Evolutionary conservation across 2,329 filamentous ascomycete genomes (phyloP).

Genomic region (Calonectria hongkongensis): DNA sequence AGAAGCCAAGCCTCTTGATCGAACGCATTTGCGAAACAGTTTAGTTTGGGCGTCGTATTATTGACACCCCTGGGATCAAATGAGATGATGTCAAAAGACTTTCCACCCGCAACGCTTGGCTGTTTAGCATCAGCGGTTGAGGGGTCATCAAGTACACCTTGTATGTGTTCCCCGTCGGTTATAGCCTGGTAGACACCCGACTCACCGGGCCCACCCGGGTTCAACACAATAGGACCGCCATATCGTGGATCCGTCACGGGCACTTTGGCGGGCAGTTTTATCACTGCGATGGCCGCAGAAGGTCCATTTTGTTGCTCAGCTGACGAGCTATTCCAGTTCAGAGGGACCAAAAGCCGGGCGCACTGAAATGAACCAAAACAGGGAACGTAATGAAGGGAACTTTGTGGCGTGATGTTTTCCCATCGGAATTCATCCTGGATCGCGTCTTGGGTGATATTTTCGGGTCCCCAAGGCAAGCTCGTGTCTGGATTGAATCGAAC

Average conservation of each 20-base stretch:
- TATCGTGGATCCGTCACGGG: constrained; percentile 4
- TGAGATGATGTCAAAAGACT: not conserved
- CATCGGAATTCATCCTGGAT: not conserved
- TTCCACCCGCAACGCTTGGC: not conserved
- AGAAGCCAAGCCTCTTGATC: constrained; percentile 6
- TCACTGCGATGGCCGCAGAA: not conserved
- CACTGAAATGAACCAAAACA: not conserved
- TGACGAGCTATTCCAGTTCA: not conserved
- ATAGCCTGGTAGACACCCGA: not conserved
- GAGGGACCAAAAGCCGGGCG: not conserved
- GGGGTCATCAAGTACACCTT: not conserved
- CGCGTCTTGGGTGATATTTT: not conserved
- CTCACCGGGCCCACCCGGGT: not conserved
- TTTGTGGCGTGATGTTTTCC: not conserved
- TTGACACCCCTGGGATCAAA: constrained; percentile 1
- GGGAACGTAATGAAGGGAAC: not conserved
- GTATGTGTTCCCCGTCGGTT: not conserved
- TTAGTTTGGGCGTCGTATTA: not conserved
- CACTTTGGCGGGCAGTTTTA: not conserved
- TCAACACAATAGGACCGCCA: not conserved
- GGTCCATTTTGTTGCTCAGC: not conserved
- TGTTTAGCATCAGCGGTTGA: not conserved
- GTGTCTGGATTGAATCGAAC: not conserved
- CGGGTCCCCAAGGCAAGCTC: not conserved
- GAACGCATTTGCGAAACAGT: not conserved